A percentile compares a stretch with the other conserved stretches of the same genome.
Conservation (phyloP, 805 yeast species). For the Lachancea meyersii region DNA sequence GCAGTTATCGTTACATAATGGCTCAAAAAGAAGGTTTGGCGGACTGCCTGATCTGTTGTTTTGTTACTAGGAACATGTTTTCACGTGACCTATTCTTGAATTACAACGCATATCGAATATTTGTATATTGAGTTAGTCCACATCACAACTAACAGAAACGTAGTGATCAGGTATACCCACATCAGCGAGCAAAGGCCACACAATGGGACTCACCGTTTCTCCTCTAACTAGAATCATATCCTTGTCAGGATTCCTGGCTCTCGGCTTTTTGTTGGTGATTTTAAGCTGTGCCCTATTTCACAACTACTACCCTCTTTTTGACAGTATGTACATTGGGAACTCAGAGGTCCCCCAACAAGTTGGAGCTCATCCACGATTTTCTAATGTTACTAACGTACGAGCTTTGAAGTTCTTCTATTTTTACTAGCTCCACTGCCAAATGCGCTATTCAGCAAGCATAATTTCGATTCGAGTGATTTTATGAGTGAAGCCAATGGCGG, state of each 20-base stretch:
- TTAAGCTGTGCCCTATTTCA: constrained; percentile 82
- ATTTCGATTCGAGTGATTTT: constrained; percentile 48
- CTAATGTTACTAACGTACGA: neutral
- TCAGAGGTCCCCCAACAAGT: too few species aligned
- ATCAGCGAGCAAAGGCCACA: too few species aligned
- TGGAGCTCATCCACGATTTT: neutral
- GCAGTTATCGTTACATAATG: neutral
- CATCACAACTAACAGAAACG: too few species aligned
- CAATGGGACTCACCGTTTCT: constrained; percentile 29
- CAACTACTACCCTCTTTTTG: constrained; percentile 86
- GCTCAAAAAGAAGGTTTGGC: neutral
- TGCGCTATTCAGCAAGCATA: constrained; percentile 45
- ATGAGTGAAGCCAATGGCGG: constrained; percentile 46
- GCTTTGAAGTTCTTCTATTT: constrained; percentile 45
- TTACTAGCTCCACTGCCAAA: constrained; percentile 69
- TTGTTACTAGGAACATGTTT: too few species aligned
- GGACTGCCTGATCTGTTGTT: too few species aligned
- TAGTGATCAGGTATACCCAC: too few species aligned
- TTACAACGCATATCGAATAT: too few species aligned
- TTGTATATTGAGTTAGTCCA: too few species aligned
- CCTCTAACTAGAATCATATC: constrained; percentile 33
- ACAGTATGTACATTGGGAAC: constrained; percentile 41
- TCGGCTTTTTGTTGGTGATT: constrained; percentile 84
- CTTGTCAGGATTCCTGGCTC: constrained; percentile 53
- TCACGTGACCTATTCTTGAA: too few species aligned